Evolutionary conservation across 1,139 yeast genomes (phyloP).

Genomic region (Pichia cactophila): DNA sequence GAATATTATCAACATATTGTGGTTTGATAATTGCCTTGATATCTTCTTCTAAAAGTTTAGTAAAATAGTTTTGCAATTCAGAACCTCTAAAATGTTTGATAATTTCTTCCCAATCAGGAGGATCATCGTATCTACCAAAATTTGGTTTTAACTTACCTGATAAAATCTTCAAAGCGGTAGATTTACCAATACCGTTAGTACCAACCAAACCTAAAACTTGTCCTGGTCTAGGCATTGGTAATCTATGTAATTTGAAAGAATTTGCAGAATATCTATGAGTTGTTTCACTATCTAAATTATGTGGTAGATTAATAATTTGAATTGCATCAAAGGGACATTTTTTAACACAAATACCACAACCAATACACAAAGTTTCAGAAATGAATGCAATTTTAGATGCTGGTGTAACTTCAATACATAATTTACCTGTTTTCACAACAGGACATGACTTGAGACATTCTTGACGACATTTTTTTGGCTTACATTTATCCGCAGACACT

Average conservation of each 20-base stretch:
- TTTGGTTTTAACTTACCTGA: slow-evolving; percentile 99
- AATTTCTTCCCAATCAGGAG: slow-evolving; percentile 97
- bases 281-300: slow-evolving; percentile 84
- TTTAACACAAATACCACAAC: slow-evolving; percentile 99
- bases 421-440: slow-evolving; percentile 93
- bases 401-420: slow-evolving; percentile 94
- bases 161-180: slow-evolving; percentile 93
- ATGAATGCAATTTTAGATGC: slow-evolving; percentile 88
- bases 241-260: slow-evolving; percentile 91
- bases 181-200: slow-evolving; percentile 97
- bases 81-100: slow-evolving; percentile 90
- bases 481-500: slow-evolving; percentile 88
- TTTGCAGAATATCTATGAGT: slow-evolving; percentile 97
- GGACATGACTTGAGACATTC: slow-evolving; percentile 97
- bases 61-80: slow-evolving; percentile 91
- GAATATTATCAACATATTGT: slow-evolving; percentile 94
- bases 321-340: slow-evolving; percentile 98
- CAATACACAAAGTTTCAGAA: slow-evolving; percentile 93
- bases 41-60: slow-evolving; percentile 87
- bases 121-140: slow-evolving; percentile 85
- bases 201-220: slow-evolving; percentile 97
- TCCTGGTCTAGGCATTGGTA: slow-evolving; percentile 98
- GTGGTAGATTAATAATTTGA: slow-evolving; percentile 89
- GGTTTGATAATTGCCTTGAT: slow-evolving; percentile 95
- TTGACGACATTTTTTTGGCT: slow-evolving; percentile 96